These are phyloP conservation scores for Amanita muscaria DNA, from an alignment of 768 basidiomycete species.

Conservation along the genomic window DNA sequence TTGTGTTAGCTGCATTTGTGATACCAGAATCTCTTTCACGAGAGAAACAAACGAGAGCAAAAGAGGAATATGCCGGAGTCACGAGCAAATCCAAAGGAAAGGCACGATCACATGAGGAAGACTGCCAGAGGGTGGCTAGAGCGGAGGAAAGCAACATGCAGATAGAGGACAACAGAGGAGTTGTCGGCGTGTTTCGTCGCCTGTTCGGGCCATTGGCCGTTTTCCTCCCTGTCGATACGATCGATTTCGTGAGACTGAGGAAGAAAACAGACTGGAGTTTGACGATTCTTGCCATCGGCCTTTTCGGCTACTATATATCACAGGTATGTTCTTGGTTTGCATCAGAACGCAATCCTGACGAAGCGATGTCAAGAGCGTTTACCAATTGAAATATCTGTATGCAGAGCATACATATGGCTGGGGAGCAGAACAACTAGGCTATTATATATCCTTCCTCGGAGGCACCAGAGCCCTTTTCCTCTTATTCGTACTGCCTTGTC, in stretches of 20 bases:
- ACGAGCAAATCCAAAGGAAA: slow-evolving; percentile 17
- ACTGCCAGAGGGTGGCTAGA: not conserved
- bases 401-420: slow-evolving; percentile 65
- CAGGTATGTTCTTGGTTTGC: slow-evolving; percentile 35
- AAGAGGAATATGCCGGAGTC: slow-evolving; percentile 13
- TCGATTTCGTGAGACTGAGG: slow-evolving; percentile 28
- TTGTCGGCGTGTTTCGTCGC: slow-evolving; percentile 19
- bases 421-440: slow-evolving; percentile 64
- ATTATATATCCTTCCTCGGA: slow-evolving; percentile 67
- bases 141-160: not conserved
- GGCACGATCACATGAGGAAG: slow-evolving; percentile 14
- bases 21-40: slow-evolving; percentile 53
- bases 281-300: slow-evolving; percentile 53
- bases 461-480: slow-evolving; percentile 51
- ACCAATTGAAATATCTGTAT: slow-evolving; percentile 77
- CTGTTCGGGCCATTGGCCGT: slow-evolving; percentile 53
- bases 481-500: slow-evolving; percentile 36
- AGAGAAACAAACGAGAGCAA: slow-evolving; percentile 30
- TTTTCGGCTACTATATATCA: slow-evolving; percentile 60
- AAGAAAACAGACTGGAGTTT: slow-evolving; percentile 72
- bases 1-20: slow-evolving; percentile 61
- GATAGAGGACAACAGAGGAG: not conserved
- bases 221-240: slow-evolving; percentile 54
- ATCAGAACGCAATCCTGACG: not conserved
- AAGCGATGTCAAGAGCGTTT: slow-evolving; percentile 43